These are phyloP conservation scores for Solanum corneliomulleri DNA, from an alignment of 257 asterid species.

Conservation along the genomic window DNA sequence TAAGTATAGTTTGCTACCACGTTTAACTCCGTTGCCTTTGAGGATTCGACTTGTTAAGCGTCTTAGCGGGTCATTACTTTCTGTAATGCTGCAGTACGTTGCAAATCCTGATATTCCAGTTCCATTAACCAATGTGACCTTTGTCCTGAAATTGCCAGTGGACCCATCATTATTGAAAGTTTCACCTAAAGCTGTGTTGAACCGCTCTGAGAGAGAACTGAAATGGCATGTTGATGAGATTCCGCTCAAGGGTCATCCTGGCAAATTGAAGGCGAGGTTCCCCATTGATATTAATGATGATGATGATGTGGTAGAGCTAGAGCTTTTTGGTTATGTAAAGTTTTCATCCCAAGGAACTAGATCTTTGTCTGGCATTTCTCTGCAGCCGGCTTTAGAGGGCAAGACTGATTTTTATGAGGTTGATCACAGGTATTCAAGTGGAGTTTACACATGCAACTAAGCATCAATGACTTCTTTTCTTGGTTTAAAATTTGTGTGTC, in stretches of 20 bases:
- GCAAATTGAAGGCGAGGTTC: slow-evolving; percentile 78
- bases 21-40: slow-evolving; percentile 72
- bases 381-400: slow-evolving; percentile 81
- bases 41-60: slow-evolving; percentile 84
- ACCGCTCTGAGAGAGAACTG: slow-evolving; percentile 79
- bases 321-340: slow-evolving; percentile 57
- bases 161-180: slow-evolving; percentile 77
- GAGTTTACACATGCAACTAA: slow-evolving; percentile 66
- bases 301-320: slow-evolving; percentile 68
- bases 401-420: slow-evolving; percentile 71
- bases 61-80: slow-evolving; percentile 77
- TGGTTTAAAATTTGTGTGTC: neutral
- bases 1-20: slow-evolving; percentile 71
- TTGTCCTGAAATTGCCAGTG: slow-evolving; percentile 74
- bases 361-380: slow-evolving; percentile 79
- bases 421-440: slow-evolving; percentile 79
- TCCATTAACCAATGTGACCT: slow-evolving; percentile 65
- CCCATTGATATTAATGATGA: slow-evolving; percentile 73
- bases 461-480: neutral
- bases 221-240: slow-evolving; percentile 90
- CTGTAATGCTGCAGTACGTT: slow-evolving; percentile 82
- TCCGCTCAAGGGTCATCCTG: slow-evolving; percentile 72
- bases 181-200: slow-evolving; percentile 86
- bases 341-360: slow-evolving; percentile 54
- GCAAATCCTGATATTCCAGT: slow-evolving; percentile 64